phyloP scores from a whole-genome alignment of 1,284 basidiomycete species.

The Tetrapyrgos nigripes region DNA sequence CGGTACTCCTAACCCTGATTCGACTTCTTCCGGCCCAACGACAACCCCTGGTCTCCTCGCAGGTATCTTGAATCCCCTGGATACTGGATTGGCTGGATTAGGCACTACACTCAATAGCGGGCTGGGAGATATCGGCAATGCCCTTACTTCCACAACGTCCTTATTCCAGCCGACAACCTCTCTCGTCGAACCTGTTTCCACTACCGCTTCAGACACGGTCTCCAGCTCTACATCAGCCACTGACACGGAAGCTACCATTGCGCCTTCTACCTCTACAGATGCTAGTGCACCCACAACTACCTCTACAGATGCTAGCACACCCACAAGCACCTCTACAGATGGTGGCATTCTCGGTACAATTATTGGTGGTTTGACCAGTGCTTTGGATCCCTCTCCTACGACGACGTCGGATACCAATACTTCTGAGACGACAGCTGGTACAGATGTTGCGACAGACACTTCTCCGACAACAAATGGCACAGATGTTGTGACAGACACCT shows the following conservation, averaged over 20 bases:
- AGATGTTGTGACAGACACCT: too few species aligned
- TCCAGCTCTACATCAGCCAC: constrained; percentile 7
- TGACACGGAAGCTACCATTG: constrained; percentile 2
- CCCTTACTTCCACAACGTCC: not conserved
- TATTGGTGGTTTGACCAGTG: not conserved
- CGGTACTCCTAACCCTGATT: constrained; percentile 16
- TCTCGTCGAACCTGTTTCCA: constrained; percentile 7
- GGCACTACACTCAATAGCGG: not conserved
- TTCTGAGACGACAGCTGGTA: not conserved
- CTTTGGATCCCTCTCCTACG: not conserved
- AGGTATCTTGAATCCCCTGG: not conserved
- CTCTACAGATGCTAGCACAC: constrained; percentile 3
- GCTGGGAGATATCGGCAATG: not conserved
- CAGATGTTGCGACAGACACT: too few species aligned
- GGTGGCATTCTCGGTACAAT: not conserved
- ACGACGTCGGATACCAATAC: not conserved
- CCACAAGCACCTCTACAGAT: not conserved
- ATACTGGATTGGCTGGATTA: not conserved
- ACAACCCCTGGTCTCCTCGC: not conserved
- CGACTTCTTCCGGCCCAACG: constrained; percentile 13
- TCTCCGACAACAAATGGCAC: not conserved
- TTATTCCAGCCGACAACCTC: not conserved
- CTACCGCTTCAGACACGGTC: constrained; percentile 15
- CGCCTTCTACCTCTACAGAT: not conserved
- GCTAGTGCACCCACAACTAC: too few species aligned